Conservation (phyloP, 2,329 filamentous ascomycete species). For the Trichoderma koningiopsis region DNA sequence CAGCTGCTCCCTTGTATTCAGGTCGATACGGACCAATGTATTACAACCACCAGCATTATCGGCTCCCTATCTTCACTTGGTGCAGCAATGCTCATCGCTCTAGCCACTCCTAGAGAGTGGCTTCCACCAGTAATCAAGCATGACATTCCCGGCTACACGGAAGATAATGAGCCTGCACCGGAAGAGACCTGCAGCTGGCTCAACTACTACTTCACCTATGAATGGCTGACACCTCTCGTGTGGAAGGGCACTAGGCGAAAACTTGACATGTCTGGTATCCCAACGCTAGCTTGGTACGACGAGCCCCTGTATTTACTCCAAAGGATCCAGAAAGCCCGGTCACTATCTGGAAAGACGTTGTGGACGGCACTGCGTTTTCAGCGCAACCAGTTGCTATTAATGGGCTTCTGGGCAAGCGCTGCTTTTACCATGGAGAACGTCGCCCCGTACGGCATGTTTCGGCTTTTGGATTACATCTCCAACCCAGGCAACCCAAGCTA, state of each 20-base stretch:
- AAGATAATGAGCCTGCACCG: constrained; percentile 46
- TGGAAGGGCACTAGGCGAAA: constrained; percentile 49
- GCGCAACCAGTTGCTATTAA: constrained; percentile 45
- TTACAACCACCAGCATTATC: constrained; percentile 36
- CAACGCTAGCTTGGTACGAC: constrained; percentile 57
- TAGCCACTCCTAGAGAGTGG: constrained; percentile 55
- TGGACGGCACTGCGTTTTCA: constrained; percentile 50
- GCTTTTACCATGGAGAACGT: constrained; percentile 51
- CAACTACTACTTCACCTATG: constrained; percentile 53
- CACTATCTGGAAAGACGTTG: constrained; percentile 47
- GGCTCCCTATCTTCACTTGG: constrained; percentile 43
- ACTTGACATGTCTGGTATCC: constrained; percentile 52
- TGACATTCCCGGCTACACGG: constrained; percentile 42
- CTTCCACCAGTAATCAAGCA: constrained; percentile 46
- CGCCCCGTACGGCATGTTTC: constrained; percentile 56
- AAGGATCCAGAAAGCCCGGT: constrained; percentile 47
- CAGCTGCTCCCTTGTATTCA: constrained; percentile 50
- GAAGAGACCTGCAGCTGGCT: constrained; percentile 59
- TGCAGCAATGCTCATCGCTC: constrained; percentile 44
- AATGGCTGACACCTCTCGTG: constrained; percentile 53
- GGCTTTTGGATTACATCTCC: constrained; percentile 54
- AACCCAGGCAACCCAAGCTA: constrained; percentile 48
- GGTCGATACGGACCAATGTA: constrained; percentile 35
- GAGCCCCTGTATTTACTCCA: constrained; percentile 53
- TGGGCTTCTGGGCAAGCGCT: constrained; percentile 46